Conservation (phyloP, 306 rosid species). For the Albizia julibrissin region DNA sequence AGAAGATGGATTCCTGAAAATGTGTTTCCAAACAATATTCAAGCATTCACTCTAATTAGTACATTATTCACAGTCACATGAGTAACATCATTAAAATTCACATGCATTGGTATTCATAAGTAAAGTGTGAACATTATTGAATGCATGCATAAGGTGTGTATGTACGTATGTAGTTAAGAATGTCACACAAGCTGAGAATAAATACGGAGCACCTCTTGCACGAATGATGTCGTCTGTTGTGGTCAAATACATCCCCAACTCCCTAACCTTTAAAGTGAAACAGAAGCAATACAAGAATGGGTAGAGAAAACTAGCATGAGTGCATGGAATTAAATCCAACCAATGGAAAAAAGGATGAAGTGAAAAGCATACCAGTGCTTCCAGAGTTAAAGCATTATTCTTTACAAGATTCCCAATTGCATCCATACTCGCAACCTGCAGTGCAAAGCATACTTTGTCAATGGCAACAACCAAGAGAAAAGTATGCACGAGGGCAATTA, state of each 20-base stretch:
- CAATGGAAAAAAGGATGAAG: neutral
- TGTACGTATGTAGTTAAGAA: neutral
- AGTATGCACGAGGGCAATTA: neutral
- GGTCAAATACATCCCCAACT: slow-evolving; percentile 87
- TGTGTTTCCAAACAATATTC: slow-evolving; percentile 30
- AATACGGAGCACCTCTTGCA: slow-evolving; percentile 62
- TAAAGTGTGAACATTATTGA: slow-evolving; percentile 2
- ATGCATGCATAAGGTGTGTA: neutral
- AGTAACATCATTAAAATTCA: neutral
- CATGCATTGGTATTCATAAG: slow-evolving; percentile 17
- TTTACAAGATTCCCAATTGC: slow-evolving; percentile 57
- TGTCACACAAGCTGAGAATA: neutral
- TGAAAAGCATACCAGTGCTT: slow-evolving; percentile 56
- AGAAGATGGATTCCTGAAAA: slow-evolving; percentile 82
- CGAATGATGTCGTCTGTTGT: slow-evolving; percentile 68
- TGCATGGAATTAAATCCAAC: neutral
- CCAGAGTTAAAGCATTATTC: slow-evolving; percentile 57
- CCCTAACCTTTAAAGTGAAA: slow-evolving; percentile 56
- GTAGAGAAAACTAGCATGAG: slow-evolving; percentile 15
- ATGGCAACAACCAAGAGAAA: slow-evolving; percentile 10
- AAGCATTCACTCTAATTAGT: slow-evolving; percentile 4
- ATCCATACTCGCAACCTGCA: slow-evolving; percentile 73
- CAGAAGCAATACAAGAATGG: slow-evolving; percentile 16
- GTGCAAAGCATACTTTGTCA: slow-evolving; percentile 18
- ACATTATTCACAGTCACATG: slow-evolving; percentile 22